Percentiles rank a stretch among this genome's conserved stretches.
phyloP scores from a whole-genome alignment of 78 protist species.

The Cavenderia fasciculata region DNA sequence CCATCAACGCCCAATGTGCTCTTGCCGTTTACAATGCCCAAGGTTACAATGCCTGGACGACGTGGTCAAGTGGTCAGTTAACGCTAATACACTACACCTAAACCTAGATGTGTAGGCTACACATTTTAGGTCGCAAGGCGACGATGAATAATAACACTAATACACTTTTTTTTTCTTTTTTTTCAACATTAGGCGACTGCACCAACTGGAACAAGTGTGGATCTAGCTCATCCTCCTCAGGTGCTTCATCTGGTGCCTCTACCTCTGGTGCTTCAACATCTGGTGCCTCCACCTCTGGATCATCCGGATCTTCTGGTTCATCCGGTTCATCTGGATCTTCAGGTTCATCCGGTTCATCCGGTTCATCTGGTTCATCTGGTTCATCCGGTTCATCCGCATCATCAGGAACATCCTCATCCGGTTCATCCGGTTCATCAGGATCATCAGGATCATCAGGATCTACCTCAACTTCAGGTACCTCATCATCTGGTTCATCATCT shows the following conservation, averaged over 20 bases:
- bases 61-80: no score
- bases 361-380: conserved; percentile 27
- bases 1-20: conserved; percentile 66
- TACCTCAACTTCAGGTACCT: not conserved
- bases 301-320: not conserved
- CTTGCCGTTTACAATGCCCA: conserved; percentile 45
- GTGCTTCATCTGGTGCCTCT: conserved; percentile 7
- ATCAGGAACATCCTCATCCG: conserved; percentile 1
- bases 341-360: no score
- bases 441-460: not conserved
- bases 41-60: conserved; percentile 73
- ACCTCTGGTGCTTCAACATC: not conserved
- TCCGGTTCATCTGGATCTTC: not conserved
- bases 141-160: no score
- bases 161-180: no score
- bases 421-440: not conserved
- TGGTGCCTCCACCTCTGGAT: not conserved
- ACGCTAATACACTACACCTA: no score
- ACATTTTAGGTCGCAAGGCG: not conserved
- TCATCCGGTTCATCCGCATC: not conserved
- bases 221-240: conserved; percentile 26
- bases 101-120: not conserved
- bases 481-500: conserved; percentile 5
- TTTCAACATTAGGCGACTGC: conserved; percentile 25
- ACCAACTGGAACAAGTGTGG: conserved; percentile 35